Percentiles rank a stretch among this genome's conserved stretches.
Evolutionary conservation across 139 green algal genomes (phyloP).

Genomic region (Tetraselmis chui): DNA sequence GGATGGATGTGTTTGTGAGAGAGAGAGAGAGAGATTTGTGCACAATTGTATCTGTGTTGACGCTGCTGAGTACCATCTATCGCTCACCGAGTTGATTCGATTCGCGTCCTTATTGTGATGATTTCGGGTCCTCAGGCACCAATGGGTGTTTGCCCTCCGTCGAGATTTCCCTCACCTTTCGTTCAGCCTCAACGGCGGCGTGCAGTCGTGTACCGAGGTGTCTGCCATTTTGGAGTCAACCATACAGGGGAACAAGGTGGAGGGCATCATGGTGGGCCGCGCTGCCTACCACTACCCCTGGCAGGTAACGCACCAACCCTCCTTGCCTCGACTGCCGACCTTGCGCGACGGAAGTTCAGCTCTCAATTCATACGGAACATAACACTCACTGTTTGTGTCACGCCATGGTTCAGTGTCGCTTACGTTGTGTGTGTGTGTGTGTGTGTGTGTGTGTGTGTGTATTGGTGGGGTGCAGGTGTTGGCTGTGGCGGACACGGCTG

Average conservation of each 20-base stretch:
- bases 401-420: no score
- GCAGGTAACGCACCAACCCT: constrained; percentile 65
- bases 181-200: constrained; percentile 68
- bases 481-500: constrained; percentile 51
- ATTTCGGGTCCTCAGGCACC: constrained; percentile 33
- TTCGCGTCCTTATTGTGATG: neutral
- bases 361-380: no score
- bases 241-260: constrained; percentile 33
- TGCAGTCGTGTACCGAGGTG: constrained; percentile 27
- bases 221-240: constrained; percentile 23
- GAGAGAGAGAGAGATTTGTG: no score
- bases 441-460: no score
- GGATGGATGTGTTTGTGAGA: no score
- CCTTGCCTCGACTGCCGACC: no score
- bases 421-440: no score
- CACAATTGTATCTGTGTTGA: constrained; percentile 6
- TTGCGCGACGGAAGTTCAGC: no score
- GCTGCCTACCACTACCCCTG: constrained; percentile 81
- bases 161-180: constrained; percentile 83
- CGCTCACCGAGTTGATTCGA: no score
- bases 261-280: constrained; percentile 88
- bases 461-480: no score
- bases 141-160: constrained; percentile 80
- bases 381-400: no score
- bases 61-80: no score